These are phyloP conservation scores for Hyphodiscus hymeniophilus DNA, from an alignment of 495 filamentous ascomycete genomes.

Conservation along the genomic window DNA sequence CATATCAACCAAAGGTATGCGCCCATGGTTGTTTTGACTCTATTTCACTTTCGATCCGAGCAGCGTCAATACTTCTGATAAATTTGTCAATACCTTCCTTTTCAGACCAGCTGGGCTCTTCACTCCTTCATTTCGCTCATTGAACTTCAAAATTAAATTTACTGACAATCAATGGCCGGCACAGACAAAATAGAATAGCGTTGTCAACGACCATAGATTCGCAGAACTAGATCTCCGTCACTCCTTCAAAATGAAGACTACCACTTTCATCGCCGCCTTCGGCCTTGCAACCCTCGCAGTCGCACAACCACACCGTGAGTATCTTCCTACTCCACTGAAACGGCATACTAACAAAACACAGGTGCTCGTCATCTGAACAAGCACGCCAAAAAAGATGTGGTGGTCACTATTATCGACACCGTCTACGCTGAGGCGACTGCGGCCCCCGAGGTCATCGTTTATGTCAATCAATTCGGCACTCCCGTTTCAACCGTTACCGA, in stretches of 20 bases:
- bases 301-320: slow-evolving; percentile 33
- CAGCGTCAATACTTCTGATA: too few relatives aligned
- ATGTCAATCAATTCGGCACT: slow-evolving; percentile 55
- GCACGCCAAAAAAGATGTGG: slow-evolving; percentile 23
- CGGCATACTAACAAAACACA: background rate
- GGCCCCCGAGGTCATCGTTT: slow-evolving; percentile 47
- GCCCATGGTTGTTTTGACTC: too few relatives aligned
- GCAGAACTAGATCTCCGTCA: background rate
- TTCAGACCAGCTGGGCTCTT: too few relatives aligned
- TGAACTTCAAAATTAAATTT: background rate
- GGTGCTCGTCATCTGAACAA: slow-evolving; percentile 14
- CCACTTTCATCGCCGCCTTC: slow-evolving; percentile 20
- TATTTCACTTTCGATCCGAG: too few relatives aligned
- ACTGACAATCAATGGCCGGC: background rate
- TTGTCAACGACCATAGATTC: slow-evolving; percentile 1
- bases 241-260: slow-evolving; percentile 32
- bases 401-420: slow-evolving; percentile 26
- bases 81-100: too few relatives aligned
- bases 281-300: slow-evolving; percentile 27
- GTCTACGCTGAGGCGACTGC: slow-evolving; percentile 27
- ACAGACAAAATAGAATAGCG: background rate
- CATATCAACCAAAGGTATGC: too few relatives aligned
- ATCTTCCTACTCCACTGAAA: background rate
- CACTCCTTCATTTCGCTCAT: too few relatives aligned
- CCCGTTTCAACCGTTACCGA: slow-evolving; percentile 31